A percentile compares a stretch with the other conserved stretches of the same genome.
Conservation (phyloP, 2,329 filamentous ascomycete species). For the Dothideomycetidae sp. region DNA sequence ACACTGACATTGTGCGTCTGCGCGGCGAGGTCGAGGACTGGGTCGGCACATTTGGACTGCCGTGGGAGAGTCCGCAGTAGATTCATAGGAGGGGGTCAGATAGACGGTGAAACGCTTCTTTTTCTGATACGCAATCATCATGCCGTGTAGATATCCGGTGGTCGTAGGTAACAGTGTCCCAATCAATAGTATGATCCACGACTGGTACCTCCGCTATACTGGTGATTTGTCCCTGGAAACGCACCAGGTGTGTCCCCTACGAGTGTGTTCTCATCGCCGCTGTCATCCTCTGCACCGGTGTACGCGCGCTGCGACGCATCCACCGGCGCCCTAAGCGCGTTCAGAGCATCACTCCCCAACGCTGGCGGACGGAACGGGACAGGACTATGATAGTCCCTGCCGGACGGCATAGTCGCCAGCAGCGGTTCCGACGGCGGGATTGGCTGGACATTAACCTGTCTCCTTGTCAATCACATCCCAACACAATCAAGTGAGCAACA, state of each 20-base stretch:
- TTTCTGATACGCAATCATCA: slow-evolving; percentile 1
- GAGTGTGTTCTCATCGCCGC: slow-evolving; percentile 27
- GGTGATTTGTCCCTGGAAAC: slow-evolving; percentile 35
- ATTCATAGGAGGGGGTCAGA: not conserved
- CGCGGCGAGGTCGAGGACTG: slow-evolving; percentile 63
- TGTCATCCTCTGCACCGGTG: slow-evolving; percentile 32
- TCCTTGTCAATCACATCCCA: slow-evolving; percentile 1
- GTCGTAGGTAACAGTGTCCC: not conserved
- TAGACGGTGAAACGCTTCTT: not conserved
- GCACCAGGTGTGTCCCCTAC: slow-evolving; percentile 30
- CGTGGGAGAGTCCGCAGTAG: slow-evolving; percentile 39
- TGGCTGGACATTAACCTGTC: slow-evolving; percentile 61
- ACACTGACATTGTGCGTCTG: slow-evolving; percentile 58
- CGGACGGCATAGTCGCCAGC: slow-evolving; percentile 68
- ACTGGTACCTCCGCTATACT: slow-evolving; percentile 23
- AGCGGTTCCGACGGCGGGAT: slow-evolving; percentile 60
- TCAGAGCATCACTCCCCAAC: slow-evolving; percentile 50
- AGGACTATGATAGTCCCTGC: slow-evolving; percentile 67
- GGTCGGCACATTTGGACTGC: slow-evolving; percentile 59
- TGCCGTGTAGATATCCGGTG: slow-evolving; percentile 3
- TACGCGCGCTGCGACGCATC: slow-evolving; percentile 33
- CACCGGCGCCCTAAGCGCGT: slow-evolving; percentile 42
- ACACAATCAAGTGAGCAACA: not conserved
- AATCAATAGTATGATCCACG: slow-evolving; percentile 7
- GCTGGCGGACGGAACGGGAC: slow-evolving; percentile 52